phyloP scores from a whole-genome alignment of 495 filamentous ascomycete genomes.

The Wilcoxina mikolae region DNA sequence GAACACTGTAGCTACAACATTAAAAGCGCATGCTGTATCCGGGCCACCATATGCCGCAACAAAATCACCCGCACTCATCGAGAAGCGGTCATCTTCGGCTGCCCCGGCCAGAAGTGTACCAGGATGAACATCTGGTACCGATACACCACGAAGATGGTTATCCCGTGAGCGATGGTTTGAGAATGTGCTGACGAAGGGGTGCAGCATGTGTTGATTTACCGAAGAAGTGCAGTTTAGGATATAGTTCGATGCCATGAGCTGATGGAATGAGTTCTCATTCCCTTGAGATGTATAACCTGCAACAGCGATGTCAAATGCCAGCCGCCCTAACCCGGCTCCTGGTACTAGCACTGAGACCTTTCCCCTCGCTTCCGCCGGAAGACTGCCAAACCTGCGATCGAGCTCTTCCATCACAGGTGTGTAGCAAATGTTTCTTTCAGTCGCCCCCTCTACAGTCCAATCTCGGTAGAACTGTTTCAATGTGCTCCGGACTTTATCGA shows the following conservation, averaged over 20 bases:
- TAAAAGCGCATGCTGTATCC: slow-evolving; percentile 20
- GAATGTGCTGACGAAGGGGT: slow-evolving; percentile 36
- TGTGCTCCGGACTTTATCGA: slow-evolving; percentile 83
- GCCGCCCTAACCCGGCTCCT: slow-evolving; percentile 72
- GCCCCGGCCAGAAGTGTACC: slow-evolving; percentile 22
- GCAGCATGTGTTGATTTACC: slow-evolving; percentile 24
- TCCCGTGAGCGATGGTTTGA: slow-evolving; percentile 33
- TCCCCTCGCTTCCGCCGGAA: slow-evolving; percentile 20
- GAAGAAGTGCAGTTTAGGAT: slow-evolving; percentile 49
- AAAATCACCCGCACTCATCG: slow-evolving; percentile 51
- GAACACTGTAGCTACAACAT: slow-evolving; percentile 36
- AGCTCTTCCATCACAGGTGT: slow-evolving; percentile 53
- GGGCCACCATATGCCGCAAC: slow-evolving; percentile 35
- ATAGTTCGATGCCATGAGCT: slow-evolving; percentile 73
- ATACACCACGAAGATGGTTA: slow-evolving; percentile 31
- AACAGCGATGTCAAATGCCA: slow-evolving; percentile 73
- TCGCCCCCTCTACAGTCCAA: slow-evolving; percentile 66
- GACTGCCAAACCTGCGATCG: slow-evolving; percentile 32
- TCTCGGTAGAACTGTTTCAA: slow-evolving; percentile 89
- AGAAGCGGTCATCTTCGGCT: slow-evolving; percentile 46
- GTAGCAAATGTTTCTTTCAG: slow-evolving; percentile 63
- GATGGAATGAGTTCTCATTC: slow-evolving; percentile 93
- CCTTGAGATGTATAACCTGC: slow-evolving; percentile 60
- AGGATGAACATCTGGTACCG: slow-evolving; percentile 30
- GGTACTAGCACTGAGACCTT: slow-evolving; percentile 61